Percentiles rank a stretch among this genome's conserved stretches.
Evolutionary conservation across 164 flowering plant genomes (phyloP).

Genomic region (Chimonanthus salicifolius): DNA sequence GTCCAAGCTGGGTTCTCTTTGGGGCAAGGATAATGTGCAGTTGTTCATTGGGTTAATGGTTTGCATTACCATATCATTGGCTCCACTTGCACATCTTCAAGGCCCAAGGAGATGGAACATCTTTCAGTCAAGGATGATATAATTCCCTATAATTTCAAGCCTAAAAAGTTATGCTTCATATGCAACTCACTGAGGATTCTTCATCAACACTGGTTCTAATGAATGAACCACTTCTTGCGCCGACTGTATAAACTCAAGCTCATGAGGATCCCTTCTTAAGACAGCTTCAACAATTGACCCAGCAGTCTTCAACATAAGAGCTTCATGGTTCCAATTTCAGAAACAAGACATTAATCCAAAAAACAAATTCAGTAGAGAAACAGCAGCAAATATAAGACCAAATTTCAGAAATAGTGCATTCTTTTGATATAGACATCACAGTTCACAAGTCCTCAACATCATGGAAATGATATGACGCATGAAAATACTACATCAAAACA

Average conservation of each 20-base stretch:
- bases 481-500: not conserved
- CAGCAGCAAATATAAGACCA: not conserved
- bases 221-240: slow-evolving; percentile 92
- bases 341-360: slow-evolving; percentile 11
- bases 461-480: too few relatives aligned
- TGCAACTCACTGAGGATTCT: slow-evolving; percentile 81
- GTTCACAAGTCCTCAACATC: slow-evolving; percentile 1
- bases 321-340: slow-evolving; percentile 29
- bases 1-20: not conserved
- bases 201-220: slow-evolving; percentile 88
- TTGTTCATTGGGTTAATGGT: not conserved
- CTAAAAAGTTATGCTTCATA: not conserved
- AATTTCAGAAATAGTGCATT: not conserved
- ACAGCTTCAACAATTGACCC: slow-evolving; percentile 92
- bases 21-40: not conserved
- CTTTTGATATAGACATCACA: not conserved
- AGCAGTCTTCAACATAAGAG: slow-evolving; percentile 91
- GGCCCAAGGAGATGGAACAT: not conserved
- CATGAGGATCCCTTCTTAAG: slow-evolving; percentile 94
- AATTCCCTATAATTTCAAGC: not conserved
- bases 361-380: slow-evolving; percentile 5
- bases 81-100: not conserved
- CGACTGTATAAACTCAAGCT: slow-evolving; percentile 84
- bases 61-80: not conserved
- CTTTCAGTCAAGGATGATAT: not conserved